Evolutionary conservation across 2,329 filamentous ascomycete genomes (phyloP).

Genomic region (Aspergillus tamarii): DNA sequence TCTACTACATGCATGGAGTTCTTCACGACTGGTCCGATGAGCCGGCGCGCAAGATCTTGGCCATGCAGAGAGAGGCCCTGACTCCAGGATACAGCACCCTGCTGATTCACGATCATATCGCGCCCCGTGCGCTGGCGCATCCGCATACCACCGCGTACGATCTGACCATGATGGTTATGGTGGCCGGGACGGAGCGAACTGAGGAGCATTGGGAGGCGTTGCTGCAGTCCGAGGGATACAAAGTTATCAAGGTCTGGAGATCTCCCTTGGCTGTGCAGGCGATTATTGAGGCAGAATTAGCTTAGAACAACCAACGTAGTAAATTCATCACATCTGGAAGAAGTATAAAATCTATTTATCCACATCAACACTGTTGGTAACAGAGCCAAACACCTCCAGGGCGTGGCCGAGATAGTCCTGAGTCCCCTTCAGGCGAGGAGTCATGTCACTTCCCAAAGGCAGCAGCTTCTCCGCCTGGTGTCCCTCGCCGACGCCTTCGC

Average conservation of each 20-base stretch:
- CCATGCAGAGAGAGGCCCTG: constrained; percentile 17
- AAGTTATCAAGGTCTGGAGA: too few species aligned
- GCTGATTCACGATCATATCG: constrained; percentile 14
- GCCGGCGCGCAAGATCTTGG: constrained; percentile 14
- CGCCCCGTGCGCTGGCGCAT: not conserved
- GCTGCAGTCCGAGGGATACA: not conserved
- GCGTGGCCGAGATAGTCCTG: not conserved
- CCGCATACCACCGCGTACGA: constrained; percentile 9
- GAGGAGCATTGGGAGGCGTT: not conserved
- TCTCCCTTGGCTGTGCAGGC: too few species aligned
- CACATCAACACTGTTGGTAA: not conserved
- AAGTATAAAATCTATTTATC: not conserved
- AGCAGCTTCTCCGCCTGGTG: not conserved
- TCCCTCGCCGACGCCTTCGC: not conserved
- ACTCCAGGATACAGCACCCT: constrained; percentile 3
- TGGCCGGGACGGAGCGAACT: not conserved
- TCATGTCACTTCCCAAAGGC: not conserved
- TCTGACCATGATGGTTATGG: constrained; percentile 12
- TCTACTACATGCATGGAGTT: constrained; percentile 17
- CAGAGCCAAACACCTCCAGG: not conserved
- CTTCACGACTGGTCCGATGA: constrained; percentile 14
- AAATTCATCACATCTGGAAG: too few species aligned
- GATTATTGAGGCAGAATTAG: too few species aligned
- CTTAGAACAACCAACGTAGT: too few species aligned
- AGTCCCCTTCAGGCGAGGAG: not conserved